Conservation (phyloP, 2,329 filamentous ascomycete species). For the Cladosporium colombiae region DNA sequence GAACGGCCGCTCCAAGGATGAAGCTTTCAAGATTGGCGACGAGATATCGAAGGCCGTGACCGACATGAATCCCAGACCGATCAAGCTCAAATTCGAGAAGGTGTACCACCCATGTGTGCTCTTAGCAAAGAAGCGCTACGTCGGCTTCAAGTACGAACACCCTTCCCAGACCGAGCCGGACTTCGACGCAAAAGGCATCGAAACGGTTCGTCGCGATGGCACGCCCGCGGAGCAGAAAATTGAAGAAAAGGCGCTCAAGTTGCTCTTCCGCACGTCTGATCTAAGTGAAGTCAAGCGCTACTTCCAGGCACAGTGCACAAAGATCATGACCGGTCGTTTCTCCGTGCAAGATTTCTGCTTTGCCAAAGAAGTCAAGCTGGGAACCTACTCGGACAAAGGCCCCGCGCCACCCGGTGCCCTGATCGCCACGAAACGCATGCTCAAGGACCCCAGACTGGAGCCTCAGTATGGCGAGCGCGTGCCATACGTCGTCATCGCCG, state of each 20-base stretch:
- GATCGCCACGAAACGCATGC: slow-evolving; percentile 83
- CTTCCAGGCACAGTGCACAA: slow-evolving; percentile 85
- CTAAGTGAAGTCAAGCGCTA: slow-evolving; percentile 85
- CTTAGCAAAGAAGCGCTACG: slow-evolving; percentile 95
- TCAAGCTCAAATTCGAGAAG: slow-evolving; percentile 98
- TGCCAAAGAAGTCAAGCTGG: slow-evolving; percentile 85
- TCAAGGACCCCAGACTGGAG: slow-evolving; percentile 80
- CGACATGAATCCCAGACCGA: slow-evolving; percentile 81
- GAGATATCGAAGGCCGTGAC: slow-evolving; percentile 90
- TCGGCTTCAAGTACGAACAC: slow-evolving; percentile 94
- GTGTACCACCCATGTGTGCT: slow-evolving; percentile 95
- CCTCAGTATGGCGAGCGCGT: slow-evolving; percentile 94
- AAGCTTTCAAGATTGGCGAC: slow-evolving; percentile 89
- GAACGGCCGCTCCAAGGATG: slow-evolving; percentile 79
- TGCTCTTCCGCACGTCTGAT: slow-evolving; percentile 87
- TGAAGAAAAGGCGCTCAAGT: slow-evolving; percentile 84
- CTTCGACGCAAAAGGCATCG: slow-evolving; percentile 97
- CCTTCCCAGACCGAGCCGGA: slow-evolving; percentile 74
- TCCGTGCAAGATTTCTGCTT: slow-evolving; percentile 97
- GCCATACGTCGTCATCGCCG: slow-evolving; percentile 89
- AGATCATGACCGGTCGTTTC: slow-evolving; percentile 86
- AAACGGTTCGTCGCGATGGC: slow-evolving; percentile 92
- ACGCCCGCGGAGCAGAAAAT: slow-evolving; percentile 96
- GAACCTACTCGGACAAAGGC: slow-evolving; percentile 80
- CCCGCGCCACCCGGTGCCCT: slow-evolving; percentile 82